These are phyloP conservation scores for Boletus bicolor DNA, from an alignment of 768 basidiomycete species.

Conservation along the genomic window DNA sequence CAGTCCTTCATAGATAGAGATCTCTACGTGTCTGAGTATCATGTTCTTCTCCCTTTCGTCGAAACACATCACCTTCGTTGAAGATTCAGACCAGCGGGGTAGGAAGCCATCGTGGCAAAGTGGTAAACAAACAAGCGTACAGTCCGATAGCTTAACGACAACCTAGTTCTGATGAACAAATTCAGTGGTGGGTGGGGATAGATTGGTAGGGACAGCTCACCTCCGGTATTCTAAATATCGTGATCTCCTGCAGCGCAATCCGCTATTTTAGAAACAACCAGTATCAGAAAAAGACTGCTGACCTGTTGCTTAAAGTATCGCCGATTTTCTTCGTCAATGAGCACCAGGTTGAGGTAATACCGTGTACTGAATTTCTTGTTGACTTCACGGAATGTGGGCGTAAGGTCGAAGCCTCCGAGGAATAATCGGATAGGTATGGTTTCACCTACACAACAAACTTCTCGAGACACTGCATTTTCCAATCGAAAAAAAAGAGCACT, in stretches of 20 bases:
- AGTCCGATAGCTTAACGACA: slow-evolving; percentile 2
- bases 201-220: slow-evolving; percentile 36
- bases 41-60: not conserved
- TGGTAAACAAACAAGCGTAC: slow-evolving; percentile 5
- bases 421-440: slow-evolving; percentile 98
- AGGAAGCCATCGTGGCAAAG: not conserved
- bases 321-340: slow-evolving; percentile 97
- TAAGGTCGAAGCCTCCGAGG: slow-evolving; percentile 96
- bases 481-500: slow-evolving; percentile 8
- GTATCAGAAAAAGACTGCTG: slow-evolving; percentile 7
- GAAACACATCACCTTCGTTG: not conserved
- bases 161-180: slow-evolving; percentile 34
- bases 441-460: slow-evolving; percentile 59
- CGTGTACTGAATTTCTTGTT: slow-evolving; percentile 99
- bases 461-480: not conserved
- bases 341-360: slow-evolving; percentile 95
- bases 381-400: slow-evolving; percentile 97
- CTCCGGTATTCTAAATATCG: slow-evolving; percentile 87
- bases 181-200: not conserved
- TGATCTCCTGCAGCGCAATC: slow-evolving; percentile 60
- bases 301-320: slow-evolving; percentile 98
- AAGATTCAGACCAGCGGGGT: slow-evolving; percentile 3
- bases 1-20: slow-evolving; percentile 3
- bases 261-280: not conserved
- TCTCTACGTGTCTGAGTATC: not conserved